Percentiles rank a stretch among this genome's conserved stretches.
Evolutionary conservation across 73 alveolate species (phyloP).

Genomic region (Halteria grandinella): DNA sequence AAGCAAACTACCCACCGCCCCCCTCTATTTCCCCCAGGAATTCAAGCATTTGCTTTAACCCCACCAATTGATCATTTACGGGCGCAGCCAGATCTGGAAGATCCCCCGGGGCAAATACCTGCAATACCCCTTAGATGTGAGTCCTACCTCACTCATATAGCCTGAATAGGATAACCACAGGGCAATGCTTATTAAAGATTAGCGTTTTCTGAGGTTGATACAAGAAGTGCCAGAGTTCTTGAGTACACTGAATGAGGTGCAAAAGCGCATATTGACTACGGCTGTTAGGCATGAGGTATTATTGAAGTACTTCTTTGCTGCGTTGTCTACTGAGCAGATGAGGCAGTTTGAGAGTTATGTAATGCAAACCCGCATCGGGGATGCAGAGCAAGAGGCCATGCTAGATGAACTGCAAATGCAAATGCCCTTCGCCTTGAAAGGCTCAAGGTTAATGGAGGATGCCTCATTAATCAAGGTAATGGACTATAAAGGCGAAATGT

Average conservation of each 20-base stretch:
- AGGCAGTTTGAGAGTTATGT: conserved; percentile 17
- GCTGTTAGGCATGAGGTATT: conserved; percentile 8
- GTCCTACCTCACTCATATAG: neutral
- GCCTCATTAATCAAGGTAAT: conserved; percentile 26
- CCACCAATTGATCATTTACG: neutral
- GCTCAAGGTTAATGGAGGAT: too few relatives aligned
- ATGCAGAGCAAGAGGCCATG: conserved; percentile 31
- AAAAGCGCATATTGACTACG: neutral
- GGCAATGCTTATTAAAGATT: neutral
- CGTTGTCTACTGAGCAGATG: neutral
- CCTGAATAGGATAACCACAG: neutral
- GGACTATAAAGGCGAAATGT: conserved; percentile 31
- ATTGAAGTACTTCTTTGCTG: conserved; percentile 30
- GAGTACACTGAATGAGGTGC: neutral
- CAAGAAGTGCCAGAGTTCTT: conserved; percentile 44
- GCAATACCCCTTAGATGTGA: neutral
- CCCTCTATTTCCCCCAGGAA: conserved; percentile 21
- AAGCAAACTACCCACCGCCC: neutral
- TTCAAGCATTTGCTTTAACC: conserved; percentile 5
- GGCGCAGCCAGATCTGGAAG: conserved; percentile 20
- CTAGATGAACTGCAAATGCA: conserved; percentile 15
- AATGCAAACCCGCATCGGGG: neutral
- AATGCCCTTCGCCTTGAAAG: too few relatives aligned
- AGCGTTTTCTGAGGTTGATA: neutral
- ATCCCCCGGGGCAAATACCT: conserved; percentile 1